These are phyloP conservation scores for Sclerotiophoma versabilis DNA, from an alignment of 2,329 filamentous ascomycete species.

Conservation along the genomic window DNA sequence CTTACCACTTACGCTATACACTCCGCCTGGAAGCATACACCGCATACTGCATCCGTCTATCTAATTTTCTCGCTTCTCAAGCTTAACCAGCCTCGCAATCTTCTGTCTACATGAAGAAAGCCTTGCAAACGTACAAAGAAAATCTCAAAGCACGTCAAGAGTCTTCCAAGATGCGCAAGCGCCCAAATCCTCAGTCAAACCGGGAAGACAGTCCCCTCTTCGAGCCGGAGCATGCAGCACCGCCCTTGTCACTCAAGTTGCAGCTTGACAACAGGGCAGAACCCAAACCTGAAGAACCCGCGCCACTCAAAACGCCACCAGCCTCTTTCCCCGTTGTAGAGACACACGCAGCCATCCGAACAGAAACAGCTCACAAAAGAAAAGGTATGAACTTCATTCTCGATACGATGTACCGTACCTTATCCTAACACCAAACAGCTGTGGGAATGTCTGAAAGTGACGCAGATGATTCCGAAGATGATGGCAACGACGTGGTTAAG, in stretches of 20 bases:
- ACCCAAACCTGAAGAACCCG: not conserved
- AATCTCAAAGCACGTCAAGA: not conserved
- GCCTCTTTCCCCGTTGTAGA: not conserved
- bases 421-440: not conserved
- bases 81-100: not conserved
- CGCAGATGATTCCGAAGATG: constrained; percentile 1
- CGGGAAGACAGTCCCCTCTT: not conserved
- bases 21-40: too few species aligned
- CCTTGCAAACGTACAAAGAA: not conserved
- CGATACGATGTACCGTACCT: too few species aligned
- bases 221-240: not conserved
- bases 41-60: too few species aligned
- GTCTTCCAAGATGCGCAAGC: not conserved
- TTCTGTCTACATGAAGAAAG: not conserved
- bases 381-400: constrained; percentile 1
- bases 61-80: not conserved
- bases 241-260: not conserved
- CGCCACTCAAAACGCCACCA: not conserved
- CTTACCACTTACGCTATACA: too few species aligned
- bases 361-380: not conserved
- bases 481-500: constrained; percentile 1
- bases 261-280: not conserved
- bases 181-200: too few species aligned
- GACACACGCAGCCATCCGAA: too few species aligned
- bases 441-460: constrained; percentile 3